Percentiles rank a stretch among this genome's conserved stretches.
Conservation (phyloP, 257 asterid genomes). For the Solanum habrochaites region DNA sequence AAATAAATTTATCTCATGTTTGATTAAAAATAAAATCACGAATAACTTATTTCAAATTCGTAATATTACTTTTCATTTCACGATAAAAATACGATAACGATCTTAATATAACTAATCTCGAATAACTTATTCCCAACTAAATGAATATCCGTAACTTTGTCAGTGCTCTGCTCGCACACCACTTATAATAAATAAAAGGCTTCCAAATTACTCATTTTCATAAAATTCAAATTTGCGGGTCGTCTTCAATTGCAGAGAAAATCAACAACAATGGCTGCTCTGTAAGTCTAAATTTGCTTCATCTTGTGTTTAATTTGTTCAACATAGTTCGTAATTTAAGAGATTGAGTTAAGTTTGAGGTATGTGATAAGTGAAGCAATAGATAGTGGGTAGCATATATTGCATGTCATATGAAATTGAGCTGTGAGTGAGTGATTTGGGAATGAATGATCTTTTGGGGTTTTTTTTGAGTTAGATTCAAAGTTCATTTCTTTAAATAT, state of each 20-base stretch:
- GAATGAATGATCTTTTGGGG: neutral
- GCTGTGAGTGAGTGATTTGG: neutral
- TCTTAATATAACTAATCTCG: too few species aligned
- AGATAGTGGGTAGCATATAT: too few species aligned
- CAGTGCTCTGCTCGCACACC: neutral
- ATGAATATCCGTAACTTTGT: neutral
- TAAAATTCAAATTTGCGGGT: neutral
- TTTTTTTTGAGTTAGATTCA: neutral
- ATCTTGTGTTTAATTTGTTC: neutral
- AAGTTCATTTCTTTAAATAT: neutral
- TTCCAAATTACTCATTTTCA: neutral
- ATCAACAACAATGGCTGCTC: slow-evolving; percentile 28
- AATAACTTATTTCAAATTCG: neutral
- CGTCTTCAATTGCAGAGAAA: neutral
- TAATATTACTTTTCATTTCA: neutral
- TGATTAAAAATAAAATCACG: too few species aligned
- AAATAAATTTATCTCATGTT: neutral
- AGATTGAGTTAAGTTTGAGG: neutral
- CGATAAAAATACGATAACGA: too few species aligned
- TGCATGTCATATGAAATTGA: neutral
- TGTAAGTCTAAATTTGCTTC: slow-evolving; percentile 16
- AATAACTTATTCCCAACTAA: too few species aligned
- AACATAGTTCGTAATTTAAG: neutral
- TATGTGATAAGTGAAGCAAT: too few species aligned
- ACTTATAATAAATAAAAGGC: neutral